These are phyloP conservation scores for Spatholobus suberectus DNA, from an alignment of 306 rosid species.

Conservation along the genomic window DNA sequence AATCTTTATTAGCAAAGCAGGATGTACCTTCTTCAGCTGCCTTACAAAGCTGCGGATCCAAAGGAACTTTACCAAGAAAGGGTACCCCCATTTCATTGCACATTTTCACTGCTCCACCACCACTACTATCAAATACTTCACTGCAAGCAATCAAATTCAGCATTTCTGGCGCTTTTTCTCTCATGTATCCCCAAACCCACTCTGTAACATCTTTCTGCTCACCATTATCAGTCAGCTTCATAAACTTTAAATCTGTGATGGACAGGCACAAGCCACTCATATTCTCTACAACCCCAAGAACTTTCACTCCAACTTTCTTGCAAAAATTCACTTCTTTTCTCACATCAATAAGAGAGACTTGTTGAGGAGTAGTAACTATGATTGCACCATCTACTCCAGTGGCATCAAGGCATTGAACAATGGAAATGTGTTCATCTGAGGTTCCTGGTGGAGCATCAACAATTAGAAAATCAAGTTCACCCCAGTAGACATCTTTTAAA, in stretches of 20 bases:
- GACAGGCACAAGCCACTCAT: constrained; percentile 90
- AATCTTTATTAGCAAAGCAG: constrained; percentile 69
- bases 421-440: constrained; percentile 91
- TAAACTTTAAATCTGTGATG: constrained; percentile 64
- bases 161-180: constrained; percentile 74
- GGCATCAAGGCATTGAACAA: constrained; percentile 77
- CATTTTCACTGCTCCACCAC: constrained; percentile 90
- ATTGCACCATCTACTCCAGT: constrained; percentile 89
- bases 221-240: constrained; percentile 60
- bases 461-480: constrained; percentile 86
- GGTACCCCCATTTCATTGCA: constrained; percentile 80
- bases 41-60: constrained; percentile 92
- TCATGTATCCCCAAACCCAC: constrained; percentile 66
- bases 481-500: constrained; percentile 90
- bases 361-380: constrained; percentile 94
- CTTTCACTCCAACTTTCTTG: constrained; percentile 80
- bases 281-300: constrained; percentile 90
- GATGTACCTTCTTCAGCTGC: constrained; percentile 95
- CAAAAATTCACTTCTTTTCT: constrained; percentile 90
- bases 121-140: constrained; percentile 86
- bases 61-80: constrained; percentile 88
- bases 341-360: constrained; percentile 87
- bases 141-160: constrained; percentile 62
- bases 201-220: constrained; percentile 77
- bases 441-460: constrained; percentile 99